These are phyloP conservation scores for Suhomyces xylopsoci DNA, from an alignment of 805 yeast species.

Conservation along the genomic window DNA sequence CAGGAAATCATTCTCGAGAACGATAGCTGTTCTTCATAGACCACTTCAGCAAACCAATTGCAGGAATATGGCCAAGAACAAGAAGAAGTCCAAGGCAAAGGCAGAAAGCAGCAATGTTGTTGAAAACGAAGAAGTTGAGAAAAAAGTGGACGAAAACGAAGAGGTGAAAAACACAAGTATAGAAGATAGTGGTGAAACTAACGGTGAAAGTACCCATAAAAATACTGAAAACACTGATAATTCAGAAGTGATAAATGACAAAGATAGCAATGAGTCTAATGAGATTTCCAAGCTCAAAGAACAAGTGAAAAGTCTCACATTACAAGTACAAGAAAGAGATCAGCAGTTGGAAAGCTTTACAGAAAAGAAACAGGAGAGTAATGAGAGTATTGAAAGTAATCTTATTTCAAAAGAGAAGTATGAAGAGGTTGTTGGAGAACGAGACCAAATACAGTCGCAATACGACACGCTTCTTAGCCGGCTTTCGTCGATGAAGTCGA, in stretches of 20 bases:
- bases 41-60: not conserved
- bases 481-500: constrained; percentile 68
- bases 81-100: constrained; percentile 20
- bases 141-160: not conserved
- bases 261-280: not conserved
- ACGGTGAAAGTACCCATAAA: not conserved
- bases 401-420: not conserved
- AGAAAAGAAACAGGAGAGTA: too few species aligned
- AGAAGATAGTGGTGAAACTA: too few species aligned
- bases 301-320: constrained; percentile 5
- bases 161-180: not conserved
- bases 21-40: not conserved
- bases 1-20: not conserved
- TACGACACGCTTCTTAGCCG: constrained; percentile 62
- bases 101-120: constrained; percentile 6
- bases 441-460: constrained; percentile 55
- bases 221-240: not conserved
- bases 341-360: constrained; percentile 32
- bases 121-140: not conserved
- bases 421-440: constrained; percentile 30
- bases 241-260: not conserved
- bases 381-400: not conserved
- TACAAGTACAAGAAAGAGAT: constrained; percentile 3
- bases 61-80: constrained; percentile 17
- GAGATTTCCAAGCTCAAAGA: constrained; percentile 3